A percentile compares a stretch with the other conserved stretches of the same genome.
Conservation (phyloP, 306 rosid species). For the Vachellia pachyceras region DNA sequence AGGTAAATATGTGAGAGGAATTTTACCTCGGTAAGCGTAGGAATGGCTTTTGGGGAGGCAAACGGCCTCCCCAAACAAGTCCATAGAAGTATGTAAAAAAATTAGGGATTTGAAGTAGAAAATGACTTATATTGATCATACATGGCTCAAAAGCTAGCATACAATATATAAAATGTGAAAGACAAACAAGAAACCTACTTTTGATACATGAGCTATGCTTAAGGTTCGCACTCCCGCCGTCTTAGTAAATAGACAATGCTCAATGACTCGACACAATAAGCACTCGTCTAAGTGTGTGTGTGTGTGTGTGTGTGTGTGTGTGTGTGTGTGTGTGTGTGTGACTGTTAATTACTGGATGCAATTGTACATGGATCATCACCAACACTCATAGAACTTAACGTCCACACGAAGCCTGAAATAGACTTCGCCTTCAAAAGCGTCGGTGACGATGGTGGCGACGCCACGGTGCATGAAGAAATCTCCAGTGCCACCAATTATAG, state of each 20-base stretch:
- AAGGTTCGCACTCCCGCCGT: too few species aligned
- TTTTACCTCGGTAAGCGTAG: too few species aligned
- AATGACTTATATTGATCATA: background rate
- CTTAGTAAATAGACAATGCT: background rate
- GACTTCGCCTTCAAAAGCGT: constrained; percentile 71
- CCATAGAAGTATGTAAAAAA: too few species aligned
- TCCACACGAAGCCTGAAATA: constrained; percentile 71
- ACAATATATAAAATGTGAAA: background rate
- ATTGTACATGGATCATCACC: constrained; percentile 40
- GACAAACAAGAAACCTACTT: background rate
- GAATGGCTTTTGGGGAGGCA: too few species aligned
- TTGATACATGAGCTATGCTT: background rate
- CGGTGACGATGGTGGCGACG: constrained; percentile 71
- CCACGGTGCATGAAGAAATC: constrained; percentile 87
- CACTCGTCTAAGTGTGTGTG: too few species aligned
- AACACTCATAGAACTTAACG: constrained; percentile 76
- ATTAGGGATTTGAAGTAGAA: background rate
- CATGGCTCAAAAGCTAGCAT: background rate
- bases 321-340: too few species aligned
- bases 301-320: too few species aligned
- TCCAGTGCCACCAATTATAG: constrained; percentile 72
- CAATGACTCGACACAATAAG: background rate
- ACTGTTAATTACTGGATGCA: background rate
- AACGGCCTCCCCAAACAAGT: too few species aligned
- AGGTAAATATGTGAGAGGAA: too few species aligned